phyloP scores from a whole-genome alignment of 306 rosid species.

The Rosa multiflora region DNA sequence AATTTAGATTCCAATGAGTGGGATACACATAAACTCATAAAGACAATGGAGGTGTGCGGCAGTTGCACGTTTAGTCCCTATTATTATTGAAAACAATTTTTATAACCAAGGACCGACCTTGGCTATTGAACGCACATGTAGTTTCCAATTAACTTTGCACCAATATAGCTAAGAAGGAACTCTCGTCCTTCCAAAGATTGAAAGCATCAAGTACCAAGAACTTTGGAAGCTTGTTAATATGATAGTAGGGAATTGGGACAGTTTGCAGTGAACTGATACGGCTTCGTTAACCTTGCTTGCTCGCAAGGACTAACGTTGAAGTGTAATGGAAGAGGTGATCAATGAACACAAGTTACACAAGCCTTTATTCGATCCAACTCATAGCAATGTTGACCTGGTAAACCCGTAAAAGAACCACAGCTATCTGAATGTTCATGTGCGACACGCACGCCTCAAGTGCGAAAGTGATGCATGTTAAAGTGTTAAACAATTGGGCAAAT shows the following conservation, averaged over 20 bases:
- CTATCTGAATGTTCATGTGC: background rate
- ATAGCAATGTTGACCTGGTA: background rate
- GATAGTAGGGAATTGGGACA: background rate
- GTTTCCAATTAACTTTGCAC: background rate
- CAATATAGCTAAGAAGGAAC: background rate
- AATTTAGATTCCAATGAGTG: background rate
- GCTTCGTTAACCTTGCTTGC: background rate
- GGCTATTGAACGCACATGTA: background rate
- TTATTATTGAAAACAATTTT: background rate
- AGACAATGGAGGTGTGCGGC: background rate
- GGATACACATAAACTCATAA: background rate
- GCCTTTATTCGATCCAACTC: background rate
- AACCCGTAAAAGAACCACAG: background rate
- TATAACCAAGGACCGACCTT: background rate
- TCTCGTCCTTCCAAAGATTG: background rate
- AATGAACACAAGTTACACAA: background rate
- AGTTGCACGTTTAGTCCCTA: conserved; percentile 3
- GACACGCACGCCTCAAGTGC: background rate
- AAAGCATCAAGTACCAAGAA: background rate
- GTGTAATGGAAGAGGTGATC: background rate
- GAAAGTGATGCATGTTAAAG: too few species aligned
- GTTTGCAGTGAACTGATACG: background rate
- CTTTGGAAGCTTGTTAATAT: conserved; percentile 7
- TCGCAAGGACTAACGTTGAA: background rate
- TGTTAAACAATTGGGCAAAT: background rate